Percentiles rank a stretch among this genome's conserved stretches.
Evolutionary conservation across 495 filamentous ascomycete species (phyloP).

Genomic region (Talaromyces thailandensis): DNA sequence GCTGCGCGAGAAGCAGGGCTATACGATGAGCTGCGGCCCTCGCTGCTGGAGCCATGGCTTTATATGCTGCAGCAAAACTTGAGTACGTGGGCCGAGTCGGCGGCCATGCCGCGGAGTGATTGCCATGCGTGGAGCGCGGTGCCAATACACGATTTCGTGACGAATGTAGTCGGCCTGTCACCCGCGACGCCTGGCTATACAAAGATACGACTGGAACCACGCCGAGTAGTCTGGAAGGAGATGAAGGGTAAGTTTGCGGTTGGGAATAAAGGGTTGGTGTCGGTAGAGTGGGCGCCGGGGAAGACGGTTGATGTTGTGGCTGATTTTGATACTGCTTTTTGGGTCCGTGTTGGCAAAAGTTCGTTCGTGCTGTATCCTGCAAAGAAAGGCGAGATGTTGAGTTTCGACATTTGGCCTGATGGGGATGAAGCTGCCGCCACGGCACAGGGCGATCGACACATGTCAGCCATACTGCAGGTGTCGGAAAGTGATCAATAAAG

Average conservation of each 20-base stretch:
- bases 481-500: background rate
- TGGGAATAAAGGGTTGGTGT: background rate
- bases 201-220: slow-evolving; percentile 14
- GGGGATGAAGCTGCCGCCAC: no score
- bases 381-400: background rate
- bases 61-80: slow-evolving; percentile 15
- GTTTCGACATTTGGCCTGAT: background rate
- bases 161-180: slow-evolving; percentile 13
- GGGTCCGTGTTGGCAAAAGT: background rate
- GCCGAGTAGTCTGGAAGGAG: slow-evolving; percentile 4
- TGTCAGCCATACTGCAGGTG: no score
- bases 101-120: slow-evolving; percentile 16
- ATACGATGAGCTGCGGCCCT: slow-evolving; percentile 10
- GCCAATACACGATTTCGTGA: slow-evolving; percentile 18
- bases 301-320: background rate
- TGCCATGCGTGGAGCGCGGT: slow-evolving; percentile 21
- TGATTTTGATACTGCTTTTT: background rate
- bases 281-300: background rate
- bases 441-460: no score
- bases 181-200: slow-evolving; percentile 12
- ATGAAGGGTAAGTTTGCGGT: slow-evolving; percentile 8
- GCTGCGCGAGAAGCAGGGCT: slow-evolving; percentile 14
- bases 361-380: background rate
- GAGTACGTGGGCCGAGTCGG: slow-evolving; percentile 21
- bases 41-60: slow-evolving; percentile 15